phyloP scores from a whole-genome alignment of 2,329 filamentous ascomycete genomes.

The Camillea tinctor region DNA sequence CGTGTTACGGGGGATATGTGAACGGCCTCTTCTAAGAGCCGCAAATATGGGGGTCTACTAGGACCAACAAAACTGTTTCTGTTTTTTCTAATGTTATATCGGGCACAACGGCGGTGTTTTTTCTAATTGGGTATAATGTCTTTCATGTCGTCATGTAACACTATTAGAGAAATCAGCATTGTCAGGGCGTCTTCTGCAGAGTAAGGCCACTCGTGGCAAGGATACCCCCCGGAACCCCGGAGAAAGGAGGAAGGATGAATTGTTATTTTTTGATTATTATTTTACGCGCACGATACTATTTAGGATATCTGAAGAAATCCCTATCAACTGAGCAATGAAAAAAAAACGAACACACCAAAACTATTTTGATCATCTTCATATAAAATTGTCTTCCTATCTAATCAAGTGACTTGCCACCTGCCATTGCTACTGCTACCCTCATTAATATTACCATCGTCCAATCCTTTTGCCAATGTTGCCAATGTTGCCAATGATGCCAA shows the following conservation, averaged over 20 bases:
- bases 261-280: not conserved
- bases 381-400: no score
- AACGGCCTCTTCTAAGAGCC: not conserved
- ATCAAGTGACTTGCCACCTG: no score
- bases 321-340: no score
- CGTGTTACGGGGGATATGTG: not conserved
- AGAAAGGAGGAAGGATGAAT: not conserved
- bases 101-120: not conserved
- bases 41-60: not conserved
- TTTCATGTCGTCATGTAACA: not conserved
- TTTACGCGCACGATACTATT: no score
- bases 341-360: no score
- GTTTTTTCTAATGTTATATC: not conserved
- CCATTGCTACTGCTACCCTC: no score
- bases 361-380: no score
- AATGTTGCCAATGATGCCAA: no score
- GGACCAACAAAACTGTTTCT: not conserved
- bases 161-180: conserved; percentile 24
- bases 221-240: conserved; percentile 24
- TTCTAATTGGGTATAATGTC: not conserved
- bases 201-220: conserved; percentile 29
- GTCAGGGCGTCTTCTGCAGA: conserved; percentile 27
- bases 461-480: no score
- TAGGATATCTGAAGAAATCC: no score
- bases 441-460: no score